Conservation (phyloP, 768 basidiomycete genomes). For the Leucosporidium creatinivorum region DNA sequence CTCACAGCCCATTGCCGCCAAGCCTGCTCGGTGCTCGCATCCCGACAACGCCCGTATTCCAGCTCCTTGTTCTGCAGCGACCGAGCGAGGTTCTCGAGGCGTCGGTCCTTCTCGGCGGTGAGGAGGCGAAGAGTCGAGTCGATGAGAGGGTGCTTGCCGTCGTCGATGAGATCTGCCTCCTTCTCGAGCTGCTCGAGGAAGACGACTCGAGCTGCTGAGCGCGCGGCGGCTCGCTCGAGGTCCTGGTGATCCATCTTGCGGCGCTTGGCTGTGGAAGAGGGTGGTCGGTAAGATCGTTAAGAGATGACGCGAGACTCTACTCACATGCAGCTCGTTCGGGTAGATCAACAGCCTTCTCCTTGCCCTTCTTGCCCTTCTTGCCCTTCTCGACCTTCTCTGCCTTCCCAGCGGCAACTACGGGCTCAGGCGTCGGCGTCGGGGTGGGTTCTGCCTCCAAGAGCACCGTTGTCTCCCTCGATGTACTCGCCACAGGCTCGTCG, state of each 20-base stretch:
- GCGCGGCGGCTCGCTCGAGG: neutral
- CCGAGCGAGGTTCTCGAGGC: slow-evolving; percentile 5
- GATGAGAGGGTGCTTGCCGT: slow-evolving; percentile 17
- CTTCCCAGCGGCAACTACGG: neutral
- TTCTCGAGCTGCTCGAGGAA: slow-evolving; percentile 18
- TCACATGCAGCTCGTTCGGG: too few relatives aligned
- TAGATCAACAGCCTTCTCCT: neutral
- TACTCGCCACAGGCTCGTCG: neutral
- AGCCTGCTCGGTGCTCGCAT: neutral
- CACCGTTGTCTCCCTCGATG: neutral
- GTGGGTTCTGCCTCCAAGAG: neutral
- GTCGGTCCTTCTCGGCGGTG: slow-evolving; percentile 12
- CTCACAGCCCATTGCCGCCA: slow-evolving; percentile 23
- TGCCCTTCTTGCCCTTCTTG: neutral
- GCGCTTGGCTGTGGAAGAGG: slow-evolving; percentile 3
- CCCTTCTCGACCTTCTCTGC: slow-evolving; percentile 4
- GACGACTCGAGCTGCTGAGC: neutral
- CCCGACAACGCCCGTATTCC: neutral
- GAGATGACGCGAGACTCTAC: too few relatives aligned
- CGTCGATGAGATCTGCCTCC: slow-evolving; percentile 6
- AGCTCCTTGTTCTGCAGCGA: slow-evolving; percentile 3
- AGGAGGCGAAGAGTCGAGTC: neutral
- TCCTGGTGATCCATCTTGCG: slow-evolving; percentile 10
- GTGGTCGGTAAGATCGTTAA: neutral
- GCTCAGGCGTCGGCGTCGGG: neutral